These are phyloP conservation scores for Pichia eremophila DNA, from an alignment of 805 yeast genomes.

Conservation along the genomic window DNA sequence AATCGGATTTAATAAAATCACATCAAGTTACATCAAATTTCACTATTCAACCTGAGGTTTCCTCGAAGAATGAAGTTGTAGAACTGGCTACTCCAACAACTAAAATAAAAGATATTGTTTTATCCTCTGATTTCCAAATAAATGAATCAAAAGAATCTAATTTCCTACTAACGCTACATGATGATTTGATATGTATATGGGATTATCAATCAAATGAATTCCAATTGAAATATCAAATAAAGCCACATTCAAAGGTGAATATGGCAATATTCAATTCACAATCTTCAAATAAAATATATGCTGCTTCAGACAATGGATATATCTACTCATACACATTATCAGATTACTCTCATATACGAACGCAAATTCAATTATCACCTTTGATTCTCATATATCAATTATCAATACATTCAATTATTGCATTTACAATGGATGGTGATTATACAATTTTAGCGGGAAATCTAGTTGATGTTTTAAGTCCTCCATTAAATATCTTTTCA, in stretches of 20 bases:
- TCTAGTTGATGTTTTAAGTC: conserved; percentile 12
- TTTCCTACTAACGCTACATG: not conserved
- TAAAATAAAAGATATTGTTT: not conserved
- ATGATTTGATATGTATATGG: not conserved
- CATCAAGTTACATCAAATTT: not conserved
- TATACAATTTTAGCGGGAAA: conserved; percentile 16
- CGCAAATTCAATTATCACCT: not conserved
- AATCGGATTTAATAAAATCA: not conserved
- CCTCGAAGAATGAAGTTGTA: not conserved
- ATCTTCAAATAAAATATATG: not conserved
- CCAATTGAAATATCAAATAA: not conserved
- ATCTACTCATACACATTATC: not conserved
- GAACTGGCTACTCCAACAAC: not conserved
- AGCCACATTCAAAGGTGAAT: not conserved
- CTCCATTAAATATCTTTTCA: conserved; percentile 9
- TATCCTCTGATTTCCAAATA: not conserved
- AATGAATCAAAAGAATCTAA: not conserved
- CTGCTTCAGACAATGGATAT: not conserved
- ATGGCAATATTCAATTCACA: not conserved
- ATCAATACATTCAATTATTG: conserved; percentile 7
- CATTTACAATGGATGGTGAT: conserved; percentile 11
- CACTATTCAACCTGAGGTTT: not conserved
- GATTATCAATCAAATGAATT: not conserved
- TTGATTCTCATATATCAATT: conserved; percentile 1
- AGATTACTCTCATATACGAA: not conserved